Percentiles rank a stretch among this genome's conserved stretches.
These are phyloP conservation scores for Laguncularia racemosa DNA, from an alignment of 345 rosid species.

Conservation along the genomic window DNA sequence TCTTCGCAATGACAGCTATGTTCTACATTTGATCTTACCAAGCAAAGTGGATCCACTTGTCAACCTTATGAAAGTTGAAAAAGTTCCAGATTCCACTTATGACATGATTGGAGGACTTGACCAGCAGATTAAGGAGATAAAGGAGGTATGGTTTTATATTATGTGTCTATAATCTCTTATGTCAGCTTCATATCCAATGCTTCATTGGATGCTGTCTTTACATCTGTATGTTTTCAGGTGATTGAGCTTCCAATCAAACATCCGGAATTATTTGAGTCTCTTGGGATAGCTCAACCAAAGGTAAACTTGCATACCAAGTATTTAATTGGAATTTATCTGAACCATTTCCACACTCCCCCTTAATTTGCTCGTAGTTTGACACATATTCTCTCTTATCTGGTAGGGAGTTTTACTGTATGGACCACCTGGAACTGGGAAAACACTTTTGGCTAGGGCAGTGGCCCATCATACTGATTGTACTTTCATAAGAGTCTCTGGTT, in stretches of 20 bases:
- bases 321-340: neutral
- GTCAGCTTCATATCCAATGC: neutral
- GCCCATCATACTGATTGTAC: constrained; percentile 99
- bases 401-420: constrained; percentile 97
- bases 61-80: constrained; percentile 98
- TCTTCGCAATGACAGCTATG: constrained; percentile 96
- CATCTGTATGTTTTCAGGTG: constrained; percentile 39
- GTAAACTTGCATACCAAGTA: constrained; percentile 20
- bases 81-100: constrained; percentile 97
- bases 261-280: constrained; percentile 95
- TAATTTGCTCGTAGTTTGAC: neutral
- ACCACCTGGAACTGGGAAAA: constrained; percentile 99
- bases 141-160: constrained; percentile 47
- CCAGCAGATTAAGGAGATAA: constrained; percentile 96
- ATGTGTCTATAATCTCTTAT: neutral
- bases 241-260: constrained; percentile 98
- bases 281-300: constrained; percentile 99
- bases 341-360: neutral
- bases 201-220: neutral
- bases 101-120: constrained; percentile 99
- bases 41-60: constrained; percentile 98
- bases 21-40: constrained; percentile 84
- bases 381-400: neutral
- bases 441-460: constrained; percentile 94
- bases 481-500: constrained; percentile 98